These are phyloP conservation scores for Mycena rebaudengoi DNA, from an alignment of 768 basidiomycete species.

Conservation along the genomic window DNA sequence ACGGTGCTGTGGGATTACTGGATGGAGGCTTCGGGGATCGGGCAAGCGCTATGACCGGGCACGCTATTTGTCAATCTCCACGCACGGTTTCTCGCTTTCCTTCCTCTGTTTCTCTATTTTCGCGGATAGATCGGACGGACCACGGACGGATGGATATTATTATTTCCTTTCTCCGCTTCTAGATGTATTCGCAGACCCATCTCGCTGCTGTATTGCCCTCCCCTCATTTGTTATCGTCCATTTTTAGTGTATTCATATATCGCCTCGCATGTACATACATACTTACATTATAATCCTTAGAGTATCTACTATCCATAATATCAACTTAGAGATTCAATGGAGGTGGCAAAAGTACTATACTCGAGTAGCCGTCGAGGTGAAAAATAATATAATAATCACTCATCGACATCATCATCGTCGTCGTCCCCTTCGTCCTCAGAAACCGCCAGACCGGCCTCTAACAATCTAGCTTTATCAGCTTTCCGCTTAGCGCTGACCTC, in stretches of 20 bases:
- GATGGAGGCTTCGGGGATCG: conserved; percentile 30
- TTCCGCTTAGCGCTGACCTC: conserved; percentile 88
- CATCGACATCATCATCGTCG: conserved; percentile 63
- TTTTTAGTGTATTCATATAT: background rate
- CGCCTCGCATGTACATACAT: background rate
- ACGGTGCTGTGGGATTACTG: conserved; percentile 51
- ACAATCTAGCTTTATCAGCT: conserved; percentile 83
- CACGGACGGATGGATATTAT: background rate
- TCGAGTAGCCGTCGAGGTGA: background rate
- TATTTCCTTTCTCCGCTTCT: background rate
- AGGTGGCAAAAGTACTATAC: background rate
- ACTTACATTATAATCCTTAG: conserved; percentile 12
- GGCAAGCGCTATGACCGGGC: too few species aligned
- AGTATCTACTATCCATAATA: background rate
- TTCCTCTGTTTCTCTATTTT: background rate
- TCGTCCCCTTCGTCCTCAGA: conserved; percentile 92
- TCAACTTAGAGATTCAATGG: background rate
- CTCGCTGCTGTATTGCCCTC: conserved; percentile 14
- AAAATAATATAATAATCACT: conserved; percentile 19
- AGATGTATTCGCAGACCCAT: conserved; percentile 1
- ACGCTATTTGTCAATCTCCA: conserved; percentile 37
- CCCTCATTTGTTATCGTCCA: background rate
- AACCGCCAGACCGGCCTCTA: conserved; percentile 81
- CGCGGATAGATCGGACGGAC: conserved; percentile 3
- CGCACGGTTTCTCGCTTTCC: conserved; percentile 3